Base-by-base conservation (phyloP, 2,329 filamentous ascomycete genomes). In the Pseudohalonectria lignicola region DNA sequence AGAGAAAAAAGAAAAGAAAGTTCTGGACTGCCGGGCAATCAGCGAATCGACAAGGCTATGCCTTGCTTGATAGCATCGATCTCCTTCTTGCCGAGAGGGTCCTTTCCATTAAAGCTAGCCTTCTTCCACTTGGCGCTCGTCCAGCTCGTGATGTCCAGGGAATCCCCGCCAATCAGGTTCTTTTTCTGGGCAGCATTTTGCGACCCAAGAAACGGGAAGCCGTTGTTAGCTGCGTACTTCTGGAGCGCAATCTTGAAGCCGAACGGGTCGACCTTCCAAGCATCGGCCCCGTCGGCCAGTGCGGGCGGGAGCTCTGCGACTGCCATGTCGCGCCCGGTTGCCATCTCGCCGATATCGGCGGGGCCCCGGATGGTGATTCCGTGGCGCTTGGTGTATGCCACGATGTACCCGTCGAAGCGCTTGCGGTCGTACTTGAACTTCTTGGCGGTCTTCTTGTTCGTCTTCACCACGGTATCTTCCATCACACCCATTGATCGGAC, bases 81-180 rank as follows among this genome's bases (percentile, higher is more conserved):
- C n/a, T n/a, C n/a, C n/a, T n/a, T n/a, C n/a, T n/a, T n/a, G n/a
- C n/a, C n/a, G 4, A 67, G 31, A 3, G 60, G 57, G 34, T 66
- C 62, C 42, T 59, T 62, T 1, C 50, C 45, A 5, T 48, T 23
- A 29, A 56, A 64, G 13, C 40, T 43, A 3, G 40, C 32, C 15
- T 25, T 35, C 47, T 59, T 63, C 28, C 62, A 53, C 34, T 60
- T 47, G 1, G 49, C 47, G 16, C 45, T 43, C n/a, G 46, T 43
- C 52, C 49, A 56, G 1, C 55, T 53, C 9, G 59, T 57, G 34
- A 62, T 51, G 40, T 64, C 63, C 4, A 55, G 43, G 1, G 21
- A 15, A 38, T 66, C 62, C 0, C 63, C 62, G 4, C 62, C 62
- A 15, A 65, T 36, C 9, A 19, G 1, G 13, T 13, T 29, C 5